Percentiles rank a stretch among this genome's conserved stretches.
Conservation (phyloP, 2,329 filamentous ascomycete genomes). For the Botryotinia globosa region DNA sequence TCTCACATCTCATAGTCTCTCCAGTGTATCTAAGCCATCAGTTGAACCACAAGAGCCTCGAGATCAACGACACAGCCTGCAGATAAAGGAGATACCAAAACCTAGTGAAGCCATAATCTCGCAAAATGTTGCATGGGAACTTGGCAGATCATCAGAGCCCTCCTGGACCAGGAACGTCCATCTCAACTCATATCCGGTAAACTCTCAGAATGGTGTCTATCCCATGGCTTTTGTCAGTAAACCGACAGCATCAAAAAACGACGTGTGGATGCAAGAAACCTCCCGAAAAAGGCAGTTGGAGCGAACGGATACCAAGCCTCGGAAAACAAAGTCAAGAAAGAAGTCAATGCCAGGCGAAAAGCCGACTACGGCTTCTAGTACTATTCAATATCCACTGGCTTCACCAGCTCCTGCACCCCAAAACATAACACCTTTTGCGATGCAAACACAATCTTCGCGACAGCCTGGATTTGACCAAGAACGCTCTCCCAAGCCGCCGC, state of each 20-base stretch:
- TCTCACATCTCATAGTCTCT: not conserved
- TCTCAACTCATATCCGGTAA: not conserved
- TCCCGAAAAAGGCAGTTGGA: not conserved
- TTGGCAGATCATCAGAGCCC: not conserved
- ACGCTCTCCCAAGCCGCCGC: not conserved
- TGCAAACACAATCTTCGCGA: not conserved
- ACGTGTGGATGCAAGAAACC: not conserved
- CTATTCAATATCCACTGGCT: not conserved
- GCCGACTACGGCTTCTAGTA: not conserved
- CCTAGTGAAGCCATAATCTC: not conserved
- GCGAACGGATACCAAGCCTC: not conserved
- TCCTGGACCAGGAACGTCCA: not conserved
- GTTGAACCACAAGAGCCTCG: not conserved
- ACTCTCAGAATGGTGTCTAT: conserved; percentile 5
- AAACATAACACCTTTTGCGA: not conserved
- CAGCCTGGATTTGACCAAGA: not conserved
- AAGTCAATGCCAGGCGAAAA: not conserved
- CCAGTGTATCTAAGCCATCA: not conserved
- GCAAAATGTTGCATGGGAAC: not conserved
- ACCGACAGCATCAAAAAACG: not conserved
- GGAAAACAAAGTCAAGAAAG: conserved; percentile 5
- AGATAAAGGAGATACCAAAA: not conserved
- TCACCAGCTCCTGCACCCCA: not conserved
- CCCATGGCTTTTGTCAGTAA: conserved; percentile 1
- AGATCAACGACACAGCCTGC: not conserved